Evolutionary conservation across 192 early-diverging fungal species (phyloP), one percentile per base, ranked within the genome.

Genomic region (Geosiphon pyriformis): DNA sequence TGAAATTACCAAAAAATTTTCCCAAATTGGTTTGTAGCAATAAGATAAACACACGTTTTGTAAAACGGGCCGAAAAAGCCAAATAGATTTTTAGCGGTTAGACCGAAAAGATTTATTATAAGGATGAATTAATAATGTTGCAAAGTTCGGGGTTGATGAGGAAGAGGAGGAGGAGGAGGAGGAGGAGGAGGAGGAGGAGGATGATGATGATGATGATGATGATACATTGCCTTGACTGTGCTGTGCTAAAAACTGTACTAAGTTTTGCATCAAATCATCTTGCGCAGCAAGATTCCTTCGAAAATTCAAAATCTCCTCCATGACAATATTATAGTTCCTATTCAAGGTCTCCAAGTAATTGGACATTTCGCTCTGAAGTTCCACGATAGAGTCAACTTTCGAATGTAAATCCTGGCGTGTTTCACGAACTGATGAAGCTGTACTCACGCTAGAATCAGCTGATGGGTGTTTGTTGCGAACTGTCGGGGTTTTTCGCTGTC

Each of bases 401-500:
- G 60, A 62, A 3, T 22, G 42, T 49, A 62, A n/a, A 62, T 49
- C 60, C n/a, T 32, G n/a, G 25, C 17, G 31, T 31, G 10, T 57
- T 29, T 15, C 3, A 31, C 11, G 2, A 2, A 18, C 8, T 20
- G 29, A 26, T 29, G 1, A 29, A 18, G 55, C 4, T 6, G 55
- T 57, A 3, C 12, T 18, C 27, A 25, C n/a, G 55, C 55, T 31
- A 57, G 23, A 22, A 15, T 31, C 55, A 10, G 55, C 25, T 57
- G 55, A 31, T 18, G 55, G 32, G 15, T 71, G 72, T 29, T 62
- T 73, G 30, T 73, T 73, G 34, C 75, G 72, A 47, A 48, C 70
- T 30, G 35, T 70, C 18, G 71, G 75, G 15, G 67, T 73, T 49
- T 77, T 77, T 34, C 72, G 75, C 71, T 77, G 64, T n/a, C 23